Evolutionary conservation across 371 early-diverging fungal genomes (phyloP), one percentile per base, ranked within the genome.

Genomic region (Apophysomyces ossiformis): DNA sequence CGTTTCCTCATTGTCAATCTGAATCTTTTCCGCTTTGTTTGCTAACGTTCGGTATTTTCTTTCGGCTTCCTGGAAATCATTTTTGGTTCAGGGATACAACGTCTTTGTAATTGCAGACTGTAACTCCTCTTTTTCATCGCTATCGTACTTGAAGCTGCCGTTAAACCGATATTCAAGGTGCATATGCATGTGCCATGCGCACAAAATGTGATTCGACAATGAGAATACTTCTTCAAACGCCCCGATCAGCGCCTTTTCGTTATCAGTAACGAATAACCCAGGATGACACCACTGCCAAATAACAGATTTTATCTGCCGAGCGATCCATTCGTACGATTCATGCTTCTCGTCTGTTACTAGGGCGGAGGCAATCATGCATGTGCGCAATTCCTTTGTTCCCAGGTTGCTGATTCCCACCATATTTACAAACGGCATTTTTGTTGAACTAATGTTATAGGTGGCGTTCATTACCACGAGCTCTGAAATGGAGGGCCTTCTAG

Each of bases 361-460:
- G 3, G 47, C 47, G 2, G 62, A 62, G 12, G 37, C 62, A 32
- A 62, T 37, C 8, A 62, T 32, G 1, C 4, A 36, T 1, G 16
- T 62, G 12, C 50, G 62, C 50, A 62, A 15, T 0, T 7, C 1
- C 32, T 18, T 62, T 12, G 62, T 5, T 5, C 62, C 50, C 9
- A 62, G 5, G 15, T 62, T 62, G 50, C 62, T 62, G 62, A 62
- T 36, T 3, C 46, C 54, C 12, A 62, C 26, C 12, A 50, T 26
- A 38, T 62, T 62, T 18, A 82, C 68, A 11, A 84, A 69, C 0
- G 74, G 85, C 86, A 89, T 84, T 63, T 83, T 81, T 67, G 82
- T 86, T 16, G 62, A 54, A 21, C 72, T 78, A 7, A 71, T 65
- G 12, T 72, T 67, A 47, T 82, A 74, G 9, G 85, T 86, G 41